Base-by-base conservation (phyloP, 2,329 filamentous ascomycete genomes). In the Pseudopyricularia javanii region DNA sequence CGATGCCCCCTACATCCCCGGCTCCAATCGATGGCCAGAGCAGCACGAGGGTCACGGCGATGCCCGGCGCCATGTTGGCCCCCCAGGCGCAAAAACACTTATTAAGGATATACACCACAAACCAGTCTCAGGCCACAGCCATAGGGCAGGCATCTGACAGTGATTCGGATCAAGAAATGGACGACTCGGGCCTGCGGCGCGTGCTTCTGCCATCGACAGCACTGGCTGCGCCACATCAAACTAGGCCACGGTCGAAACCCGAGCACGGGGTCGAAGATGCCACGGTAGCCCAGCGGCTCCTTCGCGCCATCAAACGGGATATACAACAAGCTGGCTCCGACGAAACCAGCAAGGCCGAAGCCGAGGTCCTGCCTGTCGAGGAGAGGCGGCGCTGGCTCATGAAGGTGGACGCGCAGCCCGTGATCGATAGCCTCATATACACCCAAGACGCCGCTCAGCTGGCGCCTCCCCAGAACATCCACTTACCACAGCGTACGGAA, bases 391-490 rank as follows among this genome's bases (percentile, higher is more conserved):
- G 40, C 40, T 45, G 40, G 40, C 40, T 45, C 17, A 20, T 22
- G 8, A 14, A 12, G 14, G 40, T 45, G 14, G 40, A 45, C 24
- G 40, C 40, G 20, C 40, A 45, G 40, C 40, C 40, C 11, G 12
- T 24, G 8, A 24, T 45, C 24, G 63, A 65, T 32, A 54, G 53
- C 0, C 56, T 60, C 20, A 56, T 65, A 11, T 65, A 65, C 54
- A 51, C 51, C 22, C 63, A 64, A 54, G 57, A 56, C 7, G 51
- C 53, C 1, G 57, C 60, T 7, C 56, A 57, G 4, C 49, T 56
- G 8, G 57, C 60, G 20, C 60, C 63, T 3, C 53, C 54, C n/a
- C 50, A 14, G 6, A 56, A 53, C 1, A 54, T 63, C 4, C 7
- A 53, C 37, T 53, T 57, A 17, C 51, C 54, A 55, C 49, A 52